Percentiles rank a stretch among this genome's conserved stretches.
Evolutionary conservation across 108 stramenopile species (phyloP).

Genomic region (Cyclotella cryptica): DNA sequence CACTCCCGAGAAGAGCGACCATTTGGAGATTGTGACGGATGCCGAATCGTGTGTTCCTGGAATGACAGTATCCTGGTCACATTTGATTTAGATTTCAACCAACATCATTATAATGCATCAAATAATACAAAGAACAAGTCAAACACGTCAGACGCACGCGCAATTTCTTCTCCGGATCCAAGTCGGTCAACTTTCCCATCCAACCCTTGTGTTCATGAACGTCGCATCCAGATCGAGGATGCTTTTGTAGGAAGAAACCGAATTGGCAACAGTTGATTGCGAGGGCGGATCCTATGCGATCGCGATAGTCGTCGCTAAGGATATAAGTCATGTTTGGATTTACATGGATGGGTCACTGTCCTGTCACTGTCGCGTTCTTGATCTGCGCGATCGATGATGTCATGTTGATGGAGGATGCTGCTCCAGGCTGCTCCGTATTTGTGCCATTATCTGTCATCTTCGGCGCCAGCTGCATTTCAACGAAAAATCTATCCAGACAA

Average conservation of each 20-base stretch:
- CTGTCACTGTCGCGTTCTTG: no score
- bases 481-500: no score
- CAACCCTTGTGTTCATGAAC: constrained; percentile 50
- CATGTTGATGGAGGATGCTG: no score
- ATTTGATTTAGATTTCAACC: neutral
- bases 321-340: neutral
- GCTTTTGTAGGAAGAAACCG: constrained; percentile 58
- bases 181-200: constrained; percentile 63
- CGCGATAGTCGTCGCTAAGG: constrained; percentile 5
- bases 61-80: constrained; percentile 45
- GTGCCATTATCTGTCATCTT: no score
- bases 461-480: no score
- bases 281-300: constrained; percentile 59
- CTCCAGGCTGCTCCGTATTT: no score
- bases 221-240: constrained; percentile 40
- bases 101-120: neutral
- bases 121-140: no score
- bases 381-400: no score
- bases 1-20: constrained; percentile 62
- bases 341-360: no score
- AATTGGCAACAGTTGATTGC: constrained; percentile 76
- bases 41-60: constrained; percentile 76
- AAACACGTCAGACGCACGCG: constrained; percentile 6
- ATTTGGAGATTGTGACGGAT: constrained; percentile 61
- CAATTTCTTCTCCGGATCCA: constrained; percentile 46